These are phyloP conservation scores for Vicia sativa DNA, from an alignment of 306 rosid species.

Conservation along the genomic window DNA sequence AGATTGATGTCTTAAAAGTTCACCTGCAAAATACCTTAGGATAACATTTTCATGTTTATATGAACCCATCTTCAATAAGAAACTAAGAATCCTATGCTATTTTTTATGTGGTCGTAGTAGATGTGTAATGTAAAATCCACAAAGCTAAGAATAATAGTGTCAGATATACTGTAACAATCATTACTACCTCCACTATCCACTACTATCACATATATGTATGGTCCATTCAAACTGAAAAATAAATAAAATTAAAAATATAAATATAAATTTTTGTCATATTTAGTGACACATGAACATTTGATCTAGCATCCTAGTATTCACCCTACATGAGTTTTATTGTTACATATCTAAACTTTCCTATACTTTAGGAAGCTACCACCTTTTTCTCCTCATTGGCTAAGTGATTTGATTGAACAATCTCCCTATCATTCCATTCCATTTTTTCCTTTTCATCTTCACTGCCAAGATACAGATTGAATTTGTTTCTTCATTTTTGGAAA, in stretches of 20 bases:
- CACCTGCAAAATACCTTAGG: conserved; percentile 76
- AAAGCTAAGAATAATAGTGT: conserved; percentile 13
- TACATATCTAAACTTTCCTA: conserved; percentile 46
- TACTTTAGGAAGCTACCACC: conserved; percentile 40
- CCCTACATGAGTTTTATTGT: conserved; percentile 38
- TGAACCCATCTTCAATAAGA: conserved; percentile 29
- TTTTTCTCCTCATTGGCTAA: conserved; percentile 42
- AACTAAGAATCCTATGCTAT: conserved; percentile 19
- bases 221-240: not conserved
- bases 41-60: conserved; percentile 46
- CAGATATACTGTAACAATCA: conserved; percentile 17
- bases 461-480: conserved; percentile 31
- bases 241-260: too few species aligned
- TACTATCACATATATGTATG: not conserved
- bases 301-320: not conserved
- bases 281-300: conserved; percentile 8
- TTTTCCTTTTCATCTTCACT: conserved; percentile 36
- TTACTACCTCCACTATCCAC: not conserved
- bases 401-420: conserved; percentile 49
- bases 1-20: conserved; percentile 58
- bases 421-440: conserved; percentile 41
- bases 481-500: conserved; percentile 40
- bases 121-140: conserved; percentile 13
- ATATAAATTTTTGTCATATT: not conserved
- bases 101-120: not conserved